Conservation (phyloP, 129 eudicot species). For the Pseudognaphalium luteoalbum region DNA sequence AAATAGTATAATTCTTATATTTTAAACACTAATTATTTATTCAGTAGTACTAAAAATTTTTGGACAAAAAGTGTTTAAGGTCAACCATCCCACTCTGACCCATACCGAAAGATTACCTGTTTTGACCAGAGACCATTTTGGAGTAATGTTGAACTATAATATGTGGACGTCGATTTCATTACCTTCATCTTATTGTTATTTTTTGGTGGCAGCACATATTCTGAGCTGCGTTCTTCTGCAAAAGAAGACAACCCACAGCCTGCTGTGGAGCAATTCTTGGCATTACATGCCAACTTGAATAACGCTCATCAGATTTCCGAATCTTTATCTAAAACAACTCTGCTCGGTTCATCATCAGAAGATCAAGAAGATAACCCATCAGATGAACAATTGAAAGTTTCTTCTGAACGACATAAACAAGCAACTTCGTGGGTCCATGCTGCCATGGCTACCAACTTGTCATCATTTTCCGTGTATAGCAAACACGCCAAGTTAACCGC, state of each 20-base stretch:
- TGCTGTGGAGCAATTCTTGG: conserved; percentile 79
- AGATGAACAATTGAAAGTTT: conserved; percentile 58
- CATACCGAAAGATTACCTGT: neutral
- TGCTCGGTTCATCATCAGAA: conserved; percentile 47
- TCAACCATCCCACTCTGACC: neutral
- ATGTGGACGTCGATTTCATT: neutral
- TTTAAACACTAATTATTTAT: neutral
- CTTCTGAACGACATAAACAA: conserved; percentile 67
- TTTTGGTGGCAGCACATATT: conserved; percentile 61
- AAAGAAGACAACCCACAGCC: conserved; percentile 90
- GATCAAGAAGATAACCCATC: conserved; percentile 63
- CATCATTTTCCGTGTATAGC: conserved; percentile 61
- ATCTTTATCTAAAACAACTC: conserved; percentile 58
- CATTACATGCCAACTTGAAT: conserved; percentile 59
- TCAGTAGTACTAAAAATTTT: neutral
- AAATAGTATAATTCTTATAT: neutral
- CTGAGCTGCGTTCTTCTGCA: conserved; percentile 74
- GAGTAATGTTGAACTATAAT: neutral
- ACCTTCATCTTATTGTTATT: conserved; percentile 4
- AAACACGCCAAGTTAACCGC: conserved; percentile 41
- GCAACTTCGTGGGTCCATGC: conserved; percentile 91
- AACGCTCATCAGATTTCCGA: conserved; percentile 51
- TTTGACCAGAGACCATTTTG: neutral
- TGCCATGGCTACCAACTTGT: conserved; percentile 74
- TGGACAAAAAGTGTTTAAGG: neutral